A percentile compares a stretch with the other conserved stretches of the same genome.
These are phyloP conservation scores for Lippia alba DNA, from an alignment of 305 asterid species.

Conservation along the genomic window DNA sequence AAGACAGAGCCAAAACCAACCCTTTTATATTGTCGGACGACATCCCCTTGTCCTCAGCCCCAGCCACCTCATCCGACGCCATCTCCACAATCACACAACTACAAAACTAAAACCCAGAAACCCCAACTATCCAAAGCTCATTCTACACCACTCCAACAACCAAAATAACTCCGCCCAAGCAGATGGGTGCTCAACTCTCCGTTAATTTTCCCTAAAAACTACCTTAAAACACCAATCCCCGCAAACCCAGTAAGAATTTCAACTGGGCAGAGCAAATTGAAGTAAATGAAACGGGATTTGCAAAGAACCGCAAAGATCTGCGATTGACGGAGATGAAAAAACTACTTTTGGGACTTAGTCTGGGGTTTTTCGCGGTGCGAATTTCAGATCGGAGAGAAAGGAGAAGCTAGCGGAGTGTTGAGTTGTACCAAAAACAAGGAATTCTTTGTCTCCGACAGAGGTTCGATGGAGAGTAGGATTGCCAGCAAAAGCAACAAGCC, in stretches of 20 bases:
- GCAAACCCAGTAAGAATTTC: slow-evolving; percentile 19
- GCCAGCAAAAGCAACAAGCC: slow-evolving; percentile 2
- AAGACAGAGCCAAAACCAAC: slow-evolving; percentile 83
- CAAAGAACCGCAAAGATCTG: slow-evolving; percentile 38
- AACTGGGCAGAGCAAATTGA: slow-evolving; percentile 8
- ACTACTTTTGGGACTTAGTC: slow-evolving; percentile 31
- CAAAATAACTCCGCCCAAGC: slow-evolving; percentile 15
- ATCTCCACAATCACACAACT: slow-evolving; percentile 10
- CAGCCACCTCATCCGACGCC: slow-evolving; percentile 29
- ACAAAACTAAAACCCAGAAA: slow-evolving; percentile 17
- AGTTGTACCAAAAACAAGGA: slow-evolving; percentile 30
- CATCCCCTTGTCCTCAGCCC: slow-evolving; percentile 64
- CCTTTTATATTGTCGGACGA: slow-evolving; percentile 95
- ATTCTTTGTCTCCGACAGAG: slow-evolving; percentile 35
- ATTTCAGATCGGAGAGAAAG: slow-evolving; percentile 34
- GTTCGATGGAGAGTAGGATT: slow-evolving; percentile 27
- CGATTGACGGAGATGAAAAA: slow-evolving; percentile 26
- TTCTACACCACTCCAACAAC: slow-evolving; percentile 38
- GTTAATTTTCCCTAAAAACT: neutral
- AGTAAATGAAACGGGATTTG: slow-evolving; percentile 7
- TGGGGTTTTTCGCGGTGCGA: slow-evolving; percentile 3
- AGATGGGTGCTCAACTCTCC: slow-evolving; percentile 8
- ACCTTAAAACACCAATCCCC: slow-evolving; percentile 11
- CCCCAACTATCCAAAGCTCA: slow-evolving; percentile 42
- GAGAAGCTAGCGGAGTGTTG: slow-evolving; percentile 23